Percentiles rank a stretch among this genome's conserved stretches.
These are phyloP conservation scores for Marchantia paleacea DNA, from an alignment of 225 moss, liverwort and hornwort genomes.

Conservation along the genomic window DNA sequence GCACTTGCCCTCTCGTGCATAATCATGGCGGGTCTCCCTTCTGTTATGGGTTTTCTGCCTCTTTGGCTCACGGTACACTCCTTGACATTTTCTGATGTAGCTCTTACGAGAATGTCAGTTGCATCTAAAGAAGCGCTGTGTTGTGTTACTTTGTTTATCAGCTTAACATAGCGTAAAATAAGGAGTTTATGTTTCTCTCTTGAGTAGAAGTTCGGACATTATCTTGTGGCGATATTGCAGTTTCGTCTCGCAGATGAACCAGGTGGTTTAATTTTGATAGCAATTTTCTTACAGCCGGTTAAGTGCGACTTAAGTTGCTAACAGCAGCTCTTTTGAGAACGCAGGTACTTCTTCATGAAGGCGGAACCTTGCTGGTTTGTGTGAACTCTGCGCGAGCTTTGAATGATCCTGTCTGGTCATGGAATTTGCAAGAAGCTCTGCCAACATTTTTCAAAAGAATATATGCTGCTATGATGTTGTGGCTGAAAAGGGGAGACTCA, in stretches of 20 bases:
- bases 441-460: conserved; percentile 22
- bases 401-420: conserved; percentile 63
- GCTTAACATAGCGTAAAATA: no score
- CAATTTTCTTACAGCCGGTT: not conserved
- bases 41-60: conserved; percentile 82
- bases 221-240: not conserved
- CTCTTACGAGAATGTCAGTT: not conserved
- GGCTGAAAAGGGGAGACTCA: conserved; percentile 23
- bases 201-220: not conserved
- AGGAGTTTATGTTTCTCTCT: not conserved
- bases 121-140: not conserved
- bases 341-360: conserved; percentile 97
- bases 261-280: not conserved
- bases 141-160: not conserved
- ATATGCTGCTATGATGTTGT: conserved; percentile 2
- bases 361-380: conserved; percentile 90
- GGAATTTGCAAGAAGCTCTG: conserved; percentile 33
- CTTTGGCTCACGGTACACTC: conserved; percentile 87
- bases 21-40: conserved; percentile 77
- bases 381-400: conserved; percentile 90
- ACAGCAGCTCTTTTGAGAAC: not conserved
- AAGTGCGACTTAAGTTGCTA: not conserved
- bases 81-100: not conserved
- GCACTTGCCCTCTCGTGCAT: conserved; percentile 86
- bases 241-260: not conserved